Base-by-base conservation (phyloP, 1,284 basidiomycete species). In the Heterobasidion parviporum region DNA sequence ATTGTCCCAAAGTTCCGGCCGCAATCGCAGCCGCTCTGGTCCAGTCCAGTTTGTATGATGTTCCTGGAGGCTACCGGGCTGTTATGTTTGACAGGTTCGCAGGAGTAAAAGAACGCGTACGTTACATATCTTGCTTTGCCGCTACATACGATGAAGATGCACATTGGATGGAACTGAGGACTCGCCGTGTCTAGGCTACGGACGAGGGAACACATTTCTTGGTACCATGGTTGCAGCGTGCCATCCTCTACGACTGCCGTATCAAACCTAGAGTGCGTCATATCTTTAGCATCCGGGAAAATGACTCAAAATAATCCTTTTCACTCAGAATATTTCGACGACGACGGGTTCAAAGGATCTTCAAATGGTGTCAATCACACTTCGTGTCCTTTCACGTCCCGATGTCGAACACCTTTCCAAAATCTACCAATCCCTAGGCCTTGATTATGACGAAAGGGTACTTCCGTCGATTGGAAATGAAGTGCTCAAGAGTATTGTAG, bases 1-100 rank as follows among this genome's bases (percentile, higher is more conserved):
- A 26, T 26, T 26, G 26, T 26, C 5, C 26, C 38, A 15, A 57
- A 93, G 92, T 94, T 36, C 91, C 93, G 57, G 72, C 88, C 59
- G 87, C 83, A 47, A 71, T 93, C 61, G 87, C 83, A 49, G 75
- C 82, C 26, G 82, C 81, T 9, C 69, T 81, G 26, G 68, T 86
- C 50, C 87, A 94, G 65, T 79, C 90, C 49, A 89, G 92, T 59
- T 77, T 96, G 59, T 97, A 96, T 69, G 94, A 97, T 78, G 94
- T 96, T 60, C 89, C 89, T 15, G 93, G 93, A 66, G 94, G 95
- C 50, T 94, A 89, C 74, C 82, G 92, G 56, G 96, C 97, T 33
- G 96, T 99, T 64, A 94, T 99, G 87, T 99, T 99, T 73, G 96
- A 99, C 74, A 82, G 96, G 65, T 99, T 99, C 73, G 82, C 87